phyloP scores from a whole-genome alignment of 805 yeast species.

The Cyberlindnera americana region DNA sequence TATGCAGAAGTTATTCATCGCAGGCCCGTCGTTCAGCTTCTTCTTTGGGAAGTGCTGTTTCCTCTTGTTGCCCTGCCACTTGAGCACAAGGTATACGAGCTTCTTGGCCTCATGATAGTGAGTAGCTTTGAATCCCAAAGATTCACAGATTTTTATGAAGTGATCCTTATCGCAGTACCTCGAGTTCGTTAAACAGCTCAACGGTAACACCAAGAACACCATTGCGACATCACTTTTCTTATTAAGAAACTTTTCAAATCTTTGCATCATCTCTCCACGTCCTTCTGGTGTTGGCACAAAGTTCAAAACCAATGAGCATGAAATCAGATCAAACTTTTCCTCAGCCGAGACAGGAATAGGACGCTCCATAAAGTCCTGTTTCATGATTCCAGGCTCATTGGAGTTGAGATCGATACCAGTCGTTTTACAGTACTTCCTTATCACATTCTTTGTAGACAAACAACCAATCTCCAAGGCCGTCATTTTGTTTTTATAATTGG shows the following conservation, averaged over 20 bases:
- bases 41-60: constrained; percentile 32
- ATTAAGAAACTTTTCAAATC: constrained; percentile 55
- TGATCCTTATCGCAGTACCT: constrained; percentile 58
- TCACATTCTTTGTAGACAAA: constrained; percentile 61
- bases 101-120: constrained; percentile 60
- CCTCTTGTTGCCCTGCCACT: constrained; percentile 38
- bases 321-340: constrained; percentile 60
- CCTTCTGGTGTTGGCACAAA: constrained; percentile 71
- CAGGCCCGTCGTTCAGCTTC: constrained; percentile 52
- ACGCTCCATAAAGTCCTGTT: constrained; percentile 84
- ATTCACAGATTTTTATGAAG: constrained; percentile 43
- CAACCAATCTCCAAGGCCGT: constrained; percentile 82
- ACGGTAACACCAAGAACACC: constrained; percentile 79
- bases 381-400: constrained; percentile 63
- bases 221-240: constrained; percentile 27
- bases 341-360: constrained; percentile 46
- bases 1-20: constrained; percentile 70
- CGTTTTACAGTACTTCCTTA: constrained; percentile 37
- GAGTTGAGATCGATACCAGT: constrained; percentile 79
- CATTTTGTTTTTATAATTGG: constrained; percentile 12
- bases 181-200: constrained; percentile 82
- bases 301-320: constrained; percentile 84
- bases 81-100: constrained; percentile 67
- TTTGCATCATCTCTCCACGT: constrained; percentile 74
- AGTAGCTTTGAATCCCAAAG: constrained; percentile 55